These are phyloP conservation scores for Lecanicillium sp. DNA, from an alignment of 2,329 filamentous ascomycete species.

Conservation along the genomic window DNA sequence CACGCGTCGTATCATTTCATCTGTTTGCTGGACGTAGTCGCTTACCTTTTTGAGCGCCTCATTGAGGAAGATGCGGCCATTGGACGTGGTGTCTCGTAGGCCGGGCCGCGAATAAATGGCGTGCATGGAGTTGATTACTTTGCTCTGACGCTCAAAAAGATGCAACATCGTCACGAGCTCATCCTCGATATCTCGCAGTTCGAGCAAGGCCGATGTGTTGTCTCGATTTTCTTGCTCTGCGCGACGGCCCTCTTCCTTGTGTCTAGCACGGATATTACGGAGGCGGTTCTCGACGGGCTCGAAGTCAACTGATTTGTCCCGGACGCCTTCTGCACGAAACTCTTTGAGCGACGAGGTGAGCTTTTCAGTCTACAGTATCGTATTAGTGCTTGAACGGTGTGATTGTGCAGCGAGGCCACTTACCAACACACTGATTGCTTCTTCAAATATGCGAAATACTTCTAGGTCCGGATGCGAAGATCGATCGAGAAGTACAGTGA, in stretches of 20 bases:
- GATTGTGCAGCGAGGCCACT: constrained; percentile 4
- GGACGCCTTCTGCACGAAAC: constrained; percentile 52
- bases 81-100: constrained; percentile 30
- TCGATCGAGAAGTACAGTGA: constrained; percentile 53
- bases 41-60: constrained; percentile 44
- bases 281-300: constrained; percentile 33
- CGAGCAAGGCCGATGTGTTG: constrained; percentile 54
- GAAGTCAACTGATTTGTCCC: constrained; percentile 32
- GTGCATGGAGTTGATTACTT: constrained; percentile 40
- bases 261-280: constrained; percentile 28
- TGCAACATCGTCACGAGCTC: constrained; percentile 50
- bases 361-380: constrained; percentile 47
- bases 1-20: constrained; percentile 52
- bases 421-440: constrained; percentile 56
- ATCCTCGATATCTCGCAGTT: constrained; percentile 57
- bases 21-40: constrained; percentile 46
- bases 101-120: constrained; percentile 33
- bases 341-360: constrained; percentile 55
- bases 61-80: constrained; percentile 43
- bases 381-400: neutral
- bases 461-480: constrained; percentile 54
- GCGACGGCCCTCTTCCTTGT: constrained; percentile 31
- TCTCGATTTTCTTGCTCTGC: constrained; percentile 52
- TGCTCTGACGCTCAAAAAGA: constrained; percentile 50
- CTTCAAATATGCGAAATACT: constrained; percentile 58